Evolutionary conservation across 2,329 filamentous ascomycete species (phyloP).

Genomic region (Aspergillus caelatus): DNA sequence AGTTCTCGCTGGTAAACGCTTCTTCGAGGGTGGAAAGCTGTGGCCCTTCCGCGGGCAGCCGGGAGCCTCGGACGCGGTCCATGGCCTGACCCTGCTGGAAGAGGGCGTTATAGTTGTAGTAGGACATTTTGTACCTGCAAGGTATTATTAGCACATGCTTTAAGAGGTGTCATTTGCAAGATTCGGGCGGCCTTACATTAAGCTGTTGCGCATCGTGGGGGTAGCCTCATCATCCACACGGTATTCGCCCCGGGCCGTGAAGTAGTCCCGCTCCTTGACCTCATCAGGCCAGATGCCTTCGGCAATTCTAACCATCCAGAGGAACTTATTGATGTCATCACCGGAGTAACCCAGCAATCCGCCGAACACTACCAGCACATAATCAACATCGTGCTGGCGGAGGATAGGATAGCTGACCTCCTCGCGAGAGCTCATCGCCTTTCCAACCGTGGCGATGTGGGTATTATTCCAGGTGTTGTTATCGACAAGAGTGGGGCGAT

Average conservation of each 20-base stretch:
- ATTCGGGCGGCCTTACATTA: slow-evolving; percentile 75
- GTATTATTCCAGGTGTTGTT: slow-evolving; percentile 99
- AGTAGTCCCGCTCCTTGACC: slow-evolving; percentile 95
- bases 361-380: slow-evolving; percentile 96
- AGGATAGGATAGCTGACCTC: slow-evolving; percentile 99
- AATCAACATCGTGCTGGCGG: slow-evolving; percentile 97
- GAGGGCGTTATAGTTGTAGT: slow-evolving; percentile 92
- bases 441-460: slow-evolving; percentile 97
- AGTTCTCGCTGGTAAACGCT: slow-evolving; percentile 98
- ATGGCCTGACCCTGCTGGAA: slow-evolving; percentile 89
- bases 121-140: slow-evolving; percentile 98
- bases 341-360: slow-evolving; percentile 95
- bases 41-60: slow-evolving; percentile 81
- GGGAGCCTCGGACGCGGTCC: slow-evolving; percentile 82
- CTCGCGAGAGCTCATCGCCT: slow-evolving; percentile 96
- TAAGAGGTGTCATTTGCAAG: neutral
- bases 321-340: slow-evolving; percentile 99
- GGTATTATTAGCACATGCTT: slow-evolving; percentile 23
- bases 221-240: slow-evolving; percentile 90
- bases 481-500: slow-evolving; percentile 93
- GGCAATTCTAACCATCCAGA: slow-evolving; percentile 99
- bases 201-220: slow-evolving; percentile 96
- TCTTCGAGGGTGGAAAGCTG: slow-evolving; percentile 89
- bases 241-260: slow-evolving; percentile 92
- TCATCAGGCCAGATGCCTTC: slow-evolving; percentile 99